These are phyloP conservation scores for Lachancea cidri DNA, from an alignment of 805 yeast species.

Conservation along the genomic window DNA sequence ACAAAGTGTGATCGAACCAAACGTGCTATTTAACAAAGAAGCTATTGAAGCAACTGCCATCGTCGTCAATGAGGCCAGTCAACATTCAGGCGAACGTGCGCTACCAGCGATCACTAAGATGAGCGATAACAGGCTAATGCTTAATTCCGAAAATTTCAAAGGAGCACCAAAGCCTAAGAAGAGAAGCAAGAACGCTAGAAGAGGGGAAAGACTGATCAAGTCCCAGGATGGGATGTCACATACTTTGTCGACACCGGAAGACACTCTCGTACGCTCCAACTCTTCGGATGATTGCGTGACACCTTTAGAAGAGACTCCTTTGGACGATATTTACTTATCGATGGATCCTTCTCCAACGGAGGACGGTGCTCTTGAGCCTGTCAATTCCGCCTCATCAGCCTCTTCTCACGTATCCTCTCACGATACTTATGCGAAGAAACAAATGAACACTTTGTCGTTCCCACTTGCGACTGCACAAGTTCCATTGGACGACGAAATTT, in stretches of 20 bases:
- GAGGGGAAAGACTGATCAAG: neutral
- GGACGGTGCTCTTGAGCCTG: slow-evolving; percentile 20
- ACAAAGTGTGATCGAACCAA: slow-evolving; percentile 31
- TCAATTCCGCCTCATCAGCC: slow-evolving; percentile 19
- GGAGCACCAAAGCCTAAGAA: slow-evolving; percentile 14
- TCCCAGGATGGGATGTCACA: neutral
- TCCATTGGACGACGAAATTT: slow-evolving; percentile 9
- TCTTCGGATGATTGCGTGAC: slow-evolving; percentile 7
- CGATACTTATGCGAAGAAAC: slow-evolving; percentile 8
- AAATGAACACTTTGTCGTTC: neutral
- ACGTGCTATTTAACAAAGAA: slow-evolving; percentile 28
- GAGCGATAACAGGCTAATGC: slow-evolving; percentile 26
- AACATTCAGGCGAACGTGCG: neutral
- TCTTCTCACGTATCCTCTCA: slow-evolving; percentile 23
- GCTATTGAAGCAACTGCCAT: slow-evolving; percentile 33
- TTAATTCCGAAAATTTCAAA: slow-evolving; percentile 25
- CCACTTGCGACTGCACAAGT: slow-evolving; percentile 1
- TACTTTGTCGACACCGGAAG: neutral
- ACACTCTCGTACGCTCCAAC: slow-evolving; percentile 2
- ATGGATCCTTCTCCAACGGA: slow-evolving; percentile 18
- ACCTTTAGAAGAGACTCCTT: slow-evolving; percentile 13
- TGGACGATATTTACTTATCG: slow-evolving; percentile 14
- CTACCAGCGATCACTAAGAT: slow-evolving; percentile 20
- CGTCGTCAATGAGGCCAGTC: slow-evolving; percentile 24
- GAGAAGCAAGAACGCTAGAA: slow-evolving; percentile 1